These are phyloP conservation scores for Penicillium capsulatum DNA, from an alignment of 2,329 filamentous ascomycete genomes.

Conservation along the genomic window DNA sequence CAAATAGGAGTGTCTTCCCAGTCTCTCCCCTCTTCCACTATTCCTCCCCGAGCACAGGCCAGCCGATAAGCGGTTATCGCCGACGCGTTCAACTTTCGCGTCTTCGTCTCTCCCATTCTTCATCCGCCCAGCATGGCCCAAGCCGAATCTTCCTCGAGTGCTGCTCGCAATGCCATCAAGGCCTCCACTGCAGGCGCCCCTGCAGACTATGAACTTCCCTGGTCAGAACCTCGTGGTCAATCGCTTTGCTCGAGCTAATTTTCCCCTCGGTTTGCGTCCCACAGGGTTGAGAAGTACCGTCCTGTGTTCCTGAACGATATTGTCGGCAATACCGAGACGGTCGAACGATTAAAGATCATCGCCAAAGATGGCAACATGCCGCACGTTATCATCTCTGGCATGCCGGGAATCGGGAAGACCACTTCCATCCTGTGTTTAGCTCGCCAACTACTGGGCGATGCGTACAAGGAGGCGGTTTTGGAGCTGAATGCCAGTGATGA, in stretches of 20 bases:
- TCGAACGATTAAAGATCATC: conserved; percentile 96
- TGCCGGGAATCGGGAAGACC: conserved; percentile 98
- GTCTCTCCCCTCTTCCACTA: too few species aligned
- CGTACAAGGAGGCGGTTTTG: conserved; percentile 95
- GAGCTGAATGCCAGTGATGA: conserved; percentile 97
- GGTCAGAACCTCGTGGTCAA: conserved; percentile 32
- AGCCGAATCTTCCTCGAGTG: conserved; percentile 47
- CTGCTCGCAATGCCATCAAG: conserved; percentile 40
- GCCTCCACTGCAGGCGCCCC: conserved; percentile 39
- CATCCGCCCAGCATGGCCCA: conserved; percentile 37
- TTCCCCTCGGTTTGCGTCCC: background rate
- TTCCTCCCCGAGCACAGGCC: too few species aligned
- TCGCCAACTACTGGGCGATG: conserved; percentile 81
- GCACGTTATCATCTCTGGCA: conserved; percentile 98
- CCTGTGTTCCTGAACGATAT: conserved; percentile 94
- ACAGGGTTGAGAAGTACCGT: conserved; percentile 96
- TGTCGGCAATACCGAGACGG: conserved; percentile 95
- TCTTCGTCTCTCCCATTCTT: conserved; percentile 9
- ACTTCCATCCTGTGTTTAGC: conserved; percentile 92
- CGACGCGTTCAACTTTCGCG: conserved; percentile 31
- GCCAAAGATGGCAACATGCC: conserved; percentile 99
- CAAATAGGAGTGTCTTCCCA: too few species aligned
- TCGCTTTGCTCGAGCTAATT: conserved; percentile 11
- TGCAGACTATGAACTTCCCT: conserved; percentile 48
- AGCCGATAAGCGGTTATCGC: conserved; percentile 23